Percentiles rank a stretch among this genome's conserved stretches.
phyloP scores from a whole-genome alignment of 2,329 filamentous ascomycete genomes.

The Colletotrichum nymphaeae region DNA sequence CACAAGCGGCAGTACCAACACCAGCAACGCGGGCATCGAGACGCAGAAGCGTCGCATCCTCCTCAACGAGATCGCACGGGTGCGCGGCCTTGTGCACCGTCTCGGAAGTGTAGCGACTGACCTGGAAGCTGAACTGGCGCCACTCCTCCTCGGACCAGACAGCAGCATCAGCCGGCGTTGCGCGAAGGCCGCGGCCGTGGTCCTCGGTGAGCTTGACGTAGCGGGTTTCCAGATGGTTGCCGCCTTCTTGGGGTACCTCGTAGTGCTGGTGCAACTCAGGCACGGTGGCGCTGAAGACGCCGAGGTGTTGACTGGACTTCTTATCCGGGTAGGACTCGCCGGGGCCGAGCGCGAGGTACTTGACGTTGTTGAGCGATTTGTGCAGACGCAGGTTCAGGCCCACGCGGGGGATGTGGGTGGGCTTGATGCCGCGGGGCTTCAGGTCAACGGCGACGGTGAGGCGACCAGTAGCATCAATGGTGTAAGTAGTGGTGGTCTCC shows the following conservation, averaged over 20 bases:
- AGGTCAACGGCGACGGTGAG: slow-evolving; percentile 58
- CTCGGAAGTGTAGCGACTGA: slow-evolving; percentile 61
- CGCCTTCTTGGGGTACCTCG: slow-evolving; percentile 76
- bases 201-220: slow-evolving; percentile 59
- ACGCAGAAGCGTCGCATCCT: slow-evolving; percentile 56
- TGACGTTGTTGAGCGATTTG: slow-evolving; percentile 56
- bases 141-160: slow-evolving; percentile 48
- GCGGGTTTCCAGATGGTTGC: slow-evolving; percentile 70
- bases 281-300: slow-evolving; percentile 57
- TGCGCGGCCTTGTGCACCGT: slow-evolving; percentile 70
- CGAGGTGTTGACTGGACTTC: slow-evolving; percentile 64
- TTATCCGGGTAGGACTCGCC: slow-evolving; percentile 75
- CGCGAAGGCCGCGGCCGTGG: slow-evolving; percentile 44
- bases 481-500: slow-evolving; percentile 62
- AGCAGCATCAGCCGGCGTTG: slow-evolving; percentile 39
- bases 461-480: slow-evolving; percentile 55
- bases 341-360: slow-evolving; percentile 73
- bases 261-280: slow-evolving; percentile 67
- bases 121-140: slow-evolving; percentile 64
- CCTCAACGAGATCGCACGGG: slow-evolving; percentile 69
- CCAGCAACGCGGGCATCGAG: slow-evolving; percentile 60
- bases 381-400: slow-evolving; percentile 68
- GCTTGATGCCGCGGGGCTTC: slow-evolving; percentile 59
- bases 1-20: slow-evolving; percentile 61
- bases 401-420: slow-evolving; percentile 68